phyloP scores from a whole-genome alignment of 23 red algal genomes.

The Cyanidiococcus yangmingshanensis region DNA sequence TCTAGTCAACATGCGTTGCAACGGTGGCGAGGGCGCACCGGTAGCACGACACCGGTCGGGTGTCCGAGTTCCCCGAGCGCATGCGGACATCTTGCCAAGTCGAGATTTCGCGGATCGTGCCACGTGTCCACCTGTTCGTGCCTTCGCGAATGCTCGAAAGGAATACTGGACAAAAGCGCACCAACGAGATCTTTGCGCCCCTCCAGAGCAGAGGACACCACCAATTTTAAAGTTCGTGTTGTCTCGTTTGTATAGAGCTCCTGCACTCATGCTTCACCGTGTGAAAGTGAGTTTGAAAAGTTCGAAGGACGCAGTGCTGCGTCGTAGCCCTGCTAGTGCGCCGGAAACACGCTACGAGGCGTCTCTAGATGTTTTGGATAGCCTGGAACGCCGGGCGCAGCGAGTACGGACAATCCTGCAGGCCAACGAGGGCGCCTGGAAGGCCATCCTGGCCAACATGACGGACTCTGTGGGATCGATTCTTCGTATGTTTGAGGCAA shows the following conservation, averaged over 20 bases:
- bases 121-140: background rate
- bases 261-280: slow-evolving; percentile 12
- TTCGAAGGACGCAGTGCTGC: slow-evolving; percentile 7
- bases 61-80: no score
- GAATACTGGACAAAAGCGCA: background rate
- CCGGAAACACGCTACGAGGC: slow-evolving; percentile 11
- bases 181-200: background rate
- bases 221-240: background rate
- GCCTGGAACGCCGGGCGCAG: slow-evolving; percentile 6
- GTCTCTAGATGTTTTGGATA: background rate
- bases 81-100: no score
- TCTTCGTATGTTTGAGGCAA: background rate
- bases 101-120: background rate
- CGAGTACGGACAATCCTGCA: background rate
- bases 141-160: background rate
- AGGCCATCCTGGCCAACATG: background rate
- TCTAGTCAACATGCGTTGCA: no score
- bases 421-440: slow-evolving; percentile 9
- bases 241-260: background rate
- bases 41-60: no score
- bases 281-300: background rate
- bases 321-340: background rate
- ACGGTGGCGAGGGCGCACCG: no score
- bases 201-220: background rate
- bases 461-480: background rate